Conservation (phyloP, 148 eudicot genomes). For the Camellia japonica region DNA sequence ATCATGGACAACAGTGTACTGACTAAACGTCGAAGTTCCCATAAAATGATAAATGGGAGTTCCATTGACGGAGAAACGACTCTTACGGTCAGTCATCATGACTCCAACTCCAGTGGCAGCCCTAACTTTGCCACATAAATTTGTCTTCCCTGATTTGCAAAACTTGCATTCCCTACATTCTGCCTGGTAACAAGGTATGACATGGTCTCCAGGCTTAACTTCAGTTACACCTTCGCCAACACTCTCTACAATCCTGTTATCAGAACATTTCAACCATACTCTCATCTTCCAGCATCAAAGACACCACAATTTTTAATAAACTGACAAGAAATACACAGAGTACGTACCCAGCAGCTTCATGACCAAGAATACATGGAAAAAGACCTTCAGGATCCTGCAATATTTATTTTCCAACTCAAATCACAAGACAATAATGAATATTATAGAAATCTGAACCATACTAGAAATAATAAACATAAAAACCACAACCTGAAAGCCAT, state of each 20-base stretch:
- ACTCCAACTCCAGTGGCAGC: conserved; percentile 96
- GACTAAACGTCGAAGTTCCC: conserved; percentile 99
- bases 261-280: not conserved
- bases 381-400: conserved; percentile 97
- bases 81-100: conserved; percentile 93
- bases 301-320: not conserved
- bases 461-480: not conserved
- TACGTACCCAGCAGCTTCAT: conserved; percentile 99
- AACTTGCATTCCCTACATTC: conserved; percentile 97
- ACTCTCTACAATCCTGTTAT: conserved; percentile 89
- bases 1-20: conserved; percentile 98
- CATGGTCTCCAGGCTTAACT: conserved; percentile 95
- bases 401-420: not conserved
- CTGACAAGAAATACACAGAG: not conserved
- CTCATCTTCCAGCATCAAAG: not conserved
- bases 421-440: not conserved
- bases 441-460: not conserved
- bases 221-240: conserved; percentile 99
- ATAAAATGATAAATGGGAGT: conserved; percentile 94
- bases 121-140: conserved; percentile 96
- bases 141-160: conserved; percentile 99
- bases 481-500: not conserved
- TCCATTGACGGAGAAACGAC: conserved; percentile 89
- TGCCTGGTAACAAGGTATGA: conserved; percentile 98
- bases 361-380: conserved; percentile 99